A percentile compares a stretch with the other conserved stretches of the same genome.
phyloP scores from a whole-genome alignment of 768 basidiomycete species.

The Ephemerocybe angulata region DNA sequence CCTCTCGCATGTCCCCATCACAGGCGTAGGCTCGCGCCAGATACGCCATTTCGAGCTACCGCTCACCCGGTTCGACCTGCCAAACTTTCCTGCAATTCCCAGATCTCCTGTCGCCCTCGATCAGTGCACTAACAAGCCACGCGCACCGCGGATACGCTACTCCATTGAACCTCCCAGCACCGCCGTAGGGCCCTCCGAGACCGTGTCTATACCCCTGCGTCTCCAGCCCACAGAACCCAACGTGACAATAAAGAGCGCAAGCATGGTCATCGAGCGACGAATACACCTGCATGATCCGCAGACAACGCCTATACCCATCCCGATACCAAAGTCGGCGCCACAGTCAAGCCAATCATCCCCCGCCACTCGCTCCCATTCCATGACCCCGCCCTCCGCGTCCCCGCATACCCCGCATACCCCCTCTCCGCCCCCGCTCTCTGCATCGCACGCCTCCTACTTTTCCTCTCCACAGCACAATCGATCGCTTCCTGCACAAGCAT shows the following conservation, averaged over 20 bases:
- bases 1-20: constrained; percentile 61
- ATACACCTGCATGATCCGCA: constrained; percentile 52
- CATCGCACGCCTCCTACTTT: constrained; percentile 4
- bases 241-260: constrained; percentile 58
- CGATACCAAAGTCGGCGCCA: not conserved
- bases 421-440: too few species aligned
- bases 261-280: constrained; percentile 66
- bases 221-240: constrained; percentile 58
- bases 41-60: constrained; percentile 68
- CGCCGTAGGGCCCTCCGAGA: constrained; percentile 70
- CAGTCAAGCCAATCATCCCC: not conserved
- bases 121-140: constrained; percentile 49
- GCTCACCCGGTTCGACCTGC: constrained; percentile 67
- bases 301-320: not conserved
- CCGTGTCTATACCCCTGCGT: constrained; percentile 61
- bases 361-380: constrained; percentile 4
- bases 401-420: not conserved
- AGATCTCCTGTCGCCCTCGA: constrained; percentile 36
- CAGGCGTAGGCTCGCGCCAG: constrained; percentile 65
- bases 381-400: constrained; percentile 12
- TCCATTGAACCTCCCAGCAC: constrained; percentile 49
- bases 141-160: constrained; percentile 58
- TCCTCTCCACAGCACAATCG: constrained; percentile 12
- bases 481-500: constrained; percentile 9
- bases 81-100: constrained; percentile 35